Base-by-base conservation (phyloP, 441 rosid genomes). In the Pelargonium fulgidum region DNA sequence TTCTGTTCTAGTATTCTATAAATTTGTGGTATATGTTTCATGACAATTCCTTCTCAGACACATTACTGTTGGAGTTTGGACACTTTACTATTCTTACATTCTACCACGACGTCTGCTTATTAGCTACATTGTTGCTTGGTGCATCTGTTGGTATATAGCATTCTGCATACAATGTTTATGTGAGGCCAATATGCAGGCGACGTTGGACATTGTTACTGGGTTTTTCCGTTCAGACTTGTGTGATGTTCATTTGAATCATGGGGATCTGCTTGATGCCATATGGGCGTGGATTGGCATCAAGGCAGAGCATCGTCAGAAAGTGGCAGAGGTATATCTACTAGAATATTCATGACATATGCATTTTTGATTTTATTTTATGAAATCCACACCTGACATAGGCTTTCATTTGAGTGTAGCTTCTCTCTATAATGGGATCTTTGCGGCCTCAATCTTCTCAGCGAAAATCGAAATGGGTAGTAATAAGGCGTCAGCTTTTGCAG, bases 221-320 rank as follows among this genome's bases (percentile, higher is more conserved):
- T 85, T 93, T 74, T 87, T 86, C 81, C 82, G 72, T 70, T 74
- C 83, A 12, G 91, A 85, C 48, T 83, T 83, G 59, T 91, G 92
- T 83, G 86, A 85, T 77, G 89, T 93, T 82, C 97, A 88, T 88
- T 79, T 93, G 77, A 91, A 93, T 77, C 99, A 93, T 70, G 96
- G 96, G 81, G 85, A 87, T 72, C 82, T 93, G 76, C 85, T 93
- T 52, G 90, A 91, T 75, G 95, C 95, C 48, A 91, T 91, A 76
- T 93, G 99, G 99, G 83, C 92, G 19, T 93, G 99, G 97, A 86
- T 83, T 66, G 99, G 99, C 82, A 84, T 93, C 75, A 88, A 80
- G 72, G 86, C 86, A 64, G 96, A 91, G 77, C 92, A 88, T 65
- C 84, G 93, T 67, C 85, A 76, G 64, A 91, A 89, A 86, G 97